Evolutionary conservation across 257 asterid species (phyloP).

Genomic region (Primulina eburnea): DNA sequence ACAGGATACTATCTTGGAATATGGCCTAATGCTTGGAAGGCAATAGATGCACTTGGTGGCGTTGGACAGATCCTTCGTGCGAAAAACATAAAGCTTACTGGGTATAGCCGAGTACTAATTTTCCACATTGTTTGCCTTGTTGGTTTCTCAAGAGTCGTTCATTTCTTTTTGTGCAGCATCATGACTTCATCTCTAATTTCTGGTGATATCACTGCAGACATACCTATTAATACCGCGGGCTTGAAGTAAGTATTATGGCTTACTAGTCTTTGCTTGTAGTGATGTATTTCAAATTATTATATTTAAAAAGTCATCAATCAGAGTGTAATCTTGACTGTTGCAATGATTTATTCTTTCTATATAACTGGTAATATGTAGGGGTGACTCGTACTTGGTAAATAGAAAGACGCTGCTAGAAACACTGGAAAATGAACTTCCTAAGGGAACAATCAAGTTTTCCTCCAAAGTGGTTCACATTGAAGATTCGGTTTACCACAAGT

Average conservation of each 20-base stretch:
- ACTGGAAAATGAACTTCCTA: conserved; percentile 57
- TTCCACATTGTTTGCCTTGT: not conserved
- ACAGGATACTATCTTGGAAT: conserved; percentile 44
- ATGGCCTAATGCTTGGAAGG: conserved; percentile 61
- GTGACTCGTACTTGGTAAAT: conserved; percentile 36
- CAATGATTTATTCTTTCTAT: not conserved
- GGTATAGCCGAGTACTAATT: conserved; percentile 21
- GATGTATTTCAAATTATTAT: too few species aligned
- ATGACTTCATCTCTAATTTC: conserved; percentile 29
- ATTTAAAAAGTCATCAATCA: too few species aligned
- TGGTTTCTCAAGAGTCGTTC: not conserved
- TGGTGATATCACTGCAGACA: conserved; percentile 32
- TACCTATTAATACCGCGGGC: conserved; percentile 18
- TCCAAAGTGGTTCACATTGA: conserved; percentile 64
- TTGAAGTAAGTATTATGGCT: not conserved
- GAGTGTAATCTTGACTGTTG: not conserved
- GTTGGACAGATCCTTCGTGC: conserved; percentile 39
- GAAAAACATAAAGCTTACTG: conserved; percentile 25
- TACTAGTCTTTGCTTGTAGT: too few species aligned
- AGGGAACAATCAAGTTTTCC: conserved; percentile 54
- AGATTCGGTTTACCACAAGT: conserved; percentile 37
- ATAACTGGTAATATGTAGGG: conserved; percentile 30
- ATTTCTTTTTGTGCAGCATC: conserved; percentile 21
- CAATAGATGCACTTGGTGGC: conserved; percentile 48
- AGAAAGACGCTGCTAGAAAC: conserved; percentile 54